Percentiles rank a stretch among this genome's conserved stretches.
Conservation (phyloP, 1,284 basidiomycete genomes). For the Volvariella surrecta region DNA sequence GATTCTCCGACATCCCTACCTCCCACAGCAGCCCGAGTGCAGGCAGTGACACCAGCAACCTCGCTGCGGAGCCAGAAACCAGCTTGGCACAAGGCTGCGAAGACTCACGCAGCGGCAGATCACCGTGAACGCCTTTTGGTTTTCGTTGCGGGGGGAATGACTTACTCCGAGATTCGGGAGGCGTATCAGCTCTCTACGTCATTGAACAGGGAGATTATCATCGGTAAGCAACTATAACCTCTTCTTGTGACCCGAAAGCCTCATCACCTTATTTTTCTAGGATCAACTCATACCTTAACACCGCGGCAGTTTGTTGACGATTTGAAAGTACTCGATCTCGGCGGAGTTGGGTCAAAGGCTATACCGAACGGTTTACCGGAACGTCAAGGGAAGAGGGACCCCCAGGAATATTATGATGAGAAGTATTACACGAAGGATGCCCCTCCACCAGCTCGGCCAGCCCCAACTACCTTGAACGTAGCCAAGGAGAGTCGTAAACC, state of each 20-base stretch:
- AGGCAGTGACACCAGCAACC: constrained; percentile 43
- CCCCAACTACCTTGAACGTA: constrained; percentile 23
- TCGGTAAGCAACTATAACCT: constrained; percentile 47
- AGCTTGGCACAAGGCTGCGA: constrained; percentile 74
- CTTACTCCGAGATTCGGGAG: constrained; percentile 91
- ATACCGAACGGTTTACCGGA: constrained; percentile 70
- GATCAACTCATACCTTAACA: constrained; percentile 84
- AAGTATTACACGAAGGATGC: constrained; percentile 64
- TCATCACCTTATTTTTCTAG: constrained; percentile 28
- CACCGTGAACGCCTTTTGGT: constrained; percentile 80
- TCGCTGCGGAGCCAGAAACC: constrained; percentile 83
- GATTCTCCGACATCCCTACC: constrained; percentile 65
- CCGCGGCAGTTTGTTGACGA: constrained; percentile 84
- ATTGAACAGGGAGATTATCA: constrained; percentile 83
- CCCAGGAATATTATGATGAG: constrained; percentile 72
- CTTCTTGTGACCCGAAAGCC: constrained; percentile 2
- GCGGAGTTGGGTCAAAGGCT: constrained; percentile 63
- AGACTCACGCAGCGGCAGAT: constrained; percentile 42
- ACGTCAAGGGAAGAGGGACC: constrained; percentile 35
- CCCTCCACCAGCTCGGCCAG: constrained; percentile 37
- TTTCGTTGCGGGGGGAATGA: constrained; percentile 94
- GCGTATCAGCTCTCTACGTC: constrained; percentile 73
- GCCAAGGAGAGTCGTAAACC: constrained; percentile 22
- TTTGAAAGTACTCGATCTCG: constrained; percentile 77
- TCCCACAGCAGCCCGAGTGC: constrained; percentile 29